Conservation (phyloP, 2,329 filamentous ascomycete genomes). For the Epichloe bromicola region DNA sequence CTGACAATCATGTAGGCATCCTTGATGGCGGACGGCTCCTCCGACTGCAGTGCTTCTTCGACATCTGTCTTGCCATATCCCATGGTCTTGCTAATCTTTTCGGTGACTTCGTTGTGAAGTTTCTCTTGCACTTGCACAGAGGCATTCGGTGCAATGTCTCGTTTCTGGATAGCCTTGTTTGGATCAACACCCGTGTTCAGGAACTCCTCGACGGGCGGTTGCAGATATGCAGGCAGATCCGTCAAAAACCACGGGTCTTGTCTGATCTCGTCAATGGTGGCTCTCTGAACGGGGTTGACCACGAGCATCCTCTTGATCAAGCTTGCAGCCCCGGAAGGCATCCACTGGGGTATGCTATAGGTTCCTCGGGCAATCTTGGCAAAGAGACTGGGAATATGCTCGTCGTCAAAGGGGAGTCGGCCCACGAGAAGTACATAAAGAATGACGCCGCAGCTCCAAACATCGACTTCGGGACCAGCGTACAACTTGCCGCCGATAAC, state of each 20-base stretch:
- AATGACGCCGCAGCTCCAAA: constrained; percentile 94
- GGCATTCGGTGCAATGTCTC: constrained; percentile 67
- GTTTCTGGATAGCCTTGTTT: constrained; percentile 77
- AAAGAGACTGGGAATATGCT: constrained; percentile 94
- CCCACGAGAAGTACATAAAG: constrained; percentile 72
- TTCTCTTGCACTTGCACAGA: constrained; percentile 72
- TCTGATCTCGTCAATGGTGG: constrained; percentile 86
- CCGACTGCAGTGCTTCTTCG: constrained; percentile 78
- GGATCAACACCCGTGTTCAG: constrained; percentile 88
- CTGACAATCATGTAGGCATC: constrained; percentile 97
- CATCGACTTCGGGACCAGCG: constrained; percentile 92
- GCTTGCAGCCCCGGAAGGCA: constrained; percentile 67
- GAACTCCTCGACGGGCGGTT: constrained; percentile 81
- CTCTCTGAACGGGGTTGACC: constrained; percentile 86
- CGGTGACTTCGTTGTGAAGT: constrained; percentile 81
- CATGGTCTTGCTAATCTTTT: constrained; percentile 96
- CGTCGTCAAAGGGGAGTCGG: constrained; percentile 93
- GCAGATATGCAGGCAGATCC: constrained; percentile 74
- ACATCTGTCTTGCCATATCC: constrained; percentile 93
- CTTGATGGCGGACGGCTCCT: constrained; percentile 95
- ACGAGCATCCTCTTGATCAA: constrained; percentile 90
- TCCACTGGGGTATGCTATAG: constrained; percentile 84
- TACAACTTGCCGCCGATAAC: constrained; percentile 97
- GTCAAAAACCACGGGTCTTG: constrained; percentile 89
- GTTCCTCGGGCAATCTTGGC: constrained; percentile 94